phyloP scores from a whole-genome alignment of 1,139 yeast genomes.

The Suhomyces anneliseae region DNA sequence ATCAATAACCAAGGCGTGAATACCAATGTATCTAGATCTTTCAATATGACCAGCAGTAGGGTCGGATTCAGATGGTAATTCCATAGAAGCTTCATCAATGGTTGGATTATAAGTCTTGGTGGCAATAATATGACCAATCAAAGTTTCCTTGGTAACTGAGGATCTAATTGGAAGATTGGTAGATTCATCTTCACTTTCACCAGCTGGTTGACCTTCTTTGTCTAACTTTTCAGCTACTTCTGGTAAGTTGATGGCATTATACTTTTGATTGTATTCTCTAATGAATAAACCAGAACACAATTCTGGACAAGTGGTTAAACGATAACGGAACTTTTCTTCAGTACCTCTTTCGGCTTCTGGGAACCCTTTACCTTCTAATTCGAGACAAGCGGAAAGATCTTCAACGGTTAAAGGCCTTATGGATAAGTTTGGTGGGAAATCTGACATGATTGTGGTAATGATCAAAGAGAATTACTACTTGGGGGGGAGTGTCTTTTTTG shows the following conservation, averaged over 20 bases:
- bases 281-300: slow-evolving; percentile 83
- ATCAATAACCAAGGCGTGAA: slow-evolving; percentile 79
- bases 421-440: slow-evolving; percentile 60
- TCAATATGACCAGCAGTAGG: slow-evolving; percentile 71
- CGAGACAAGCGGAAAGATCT: slow-evolving; percentile 63
- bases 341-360: slow-evolving; percentile 68
- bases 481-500: too few relatives aligned
- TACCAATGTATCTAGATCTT: slow-evolving; percentile 69
- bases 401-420: slow-evolving; percentile 77
- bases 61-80: slow-evolving; percentile 44
- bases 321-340: slow-evolving; percentile 60
- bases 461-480: background rate
- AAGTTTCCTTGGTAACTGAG: slow-evolving; percentile 58
- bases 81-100: slow-evolving; percentile 72
- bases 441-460: slow-evolving; percentile 16
- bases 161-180: slow-evolving; percentile 51
- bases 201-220: slow-evolving; percentile 25
- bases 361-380: slow-evolving; percentile 69
- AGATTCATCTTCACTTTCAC: slow-evolving; percentile 23
- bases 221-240: slow-evolving; percentile 40
- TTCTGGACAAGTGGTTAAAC: slow-evolving; percentile 84
- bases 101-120: slow-evolving; percentile 60
- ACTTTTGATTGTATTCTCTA: slow-evolving; percentile 56
- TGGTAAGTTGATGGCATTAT: slow-evolving; percentile 47
- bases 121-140: slow-evolving; percentile 83